Evolutionary conservation across 768 basidiomycete genomes (phyloP).

Genomic region (Hygrophorus russula): DNA sequence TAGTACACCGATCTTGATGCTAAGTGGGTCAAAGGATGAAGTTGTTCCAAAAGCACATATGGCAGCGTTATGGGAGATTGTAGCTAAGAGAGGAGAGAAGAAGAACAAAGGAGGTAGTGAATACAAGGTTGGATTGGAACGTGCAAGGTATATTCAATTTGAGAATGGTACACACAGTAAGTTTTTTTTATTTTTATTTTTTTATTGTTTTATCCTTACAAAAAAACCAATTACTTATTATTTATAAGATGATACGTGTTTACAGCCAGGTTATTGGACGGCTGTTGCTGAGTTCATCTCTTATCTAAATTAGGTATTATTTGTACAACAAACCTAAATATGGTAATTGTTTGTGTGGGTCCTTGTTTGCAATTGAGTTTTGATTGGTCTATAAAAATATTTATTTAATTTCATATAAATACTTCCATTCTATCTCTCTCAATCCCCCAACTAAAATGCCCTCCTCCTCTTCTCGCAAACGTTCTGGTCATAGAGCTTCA

Average conservation of each 20-base stretch:
- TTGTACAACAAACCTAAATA: too few species aligned
- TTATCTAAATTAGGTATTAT: slow-evolving; percentile 5
- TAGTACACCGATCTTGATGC: slow-evolving; percentile 66
- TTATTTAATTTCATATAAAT: too few species aligned
- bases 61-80: slow-evolving; percentile 57
- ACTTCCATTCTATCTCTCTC: too few species aligned
- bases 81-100: slow-evolving; percentile 41
- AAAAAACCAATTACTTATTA: slow-evolving; percentile 1
- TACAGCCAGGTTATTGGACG: slow-evolving; percentile 43
- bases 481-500: too few species aligned
- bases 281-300: slow-evolving; percentile 38
- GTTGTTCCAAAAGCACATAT: slow-evolving; percentile 72
- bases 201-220: not conserved
- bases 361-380: too few species aligned
- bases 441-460: too few species aligned
- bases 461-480: too few species aligned
- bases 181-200: slow-evolving; percentile 12
- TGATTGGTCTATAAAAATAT: too few species aligned
- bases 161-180: slow-evolving; percentile 44
- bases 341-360: too few species aligned
- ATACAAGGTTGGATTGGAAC: slow-evolving; percentile 37
- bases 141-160: slow-evolving; percentile 47
- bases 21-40: slow-evolving; percentile 65
- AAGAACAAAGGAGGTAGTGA: slow-evolving; percentile 25
- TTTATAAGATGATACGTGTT: slow-evolving; percentile 39